Evolutionary conservation across 1,284 basidiomycete species (phyloP), one percentile per base, ranked within the genome.

Genomic region (Bondarzewia mesenterica): DNA sequence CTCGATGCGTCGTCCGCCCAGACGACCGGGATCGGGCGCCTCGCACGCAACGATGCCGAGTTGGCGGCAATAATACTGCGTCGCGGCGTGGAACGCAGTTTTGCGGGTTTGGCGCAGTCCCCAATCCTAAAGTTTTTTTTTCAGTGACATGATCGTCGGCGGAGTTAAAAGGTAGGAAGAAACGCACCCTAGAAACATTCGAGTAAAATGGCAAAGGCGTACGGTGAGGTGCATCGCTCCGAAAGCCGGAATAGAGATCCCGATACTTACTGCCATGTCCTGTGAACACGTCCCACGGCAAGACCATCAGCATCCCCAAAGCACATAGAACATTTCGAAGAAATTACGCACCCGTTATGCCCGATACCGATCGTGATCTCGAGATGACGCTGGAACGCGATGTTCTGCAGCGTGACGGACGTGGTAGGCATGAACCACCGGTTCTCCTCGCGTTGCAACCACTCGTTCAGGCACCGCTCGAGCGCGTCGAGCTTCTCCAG

Each of bases 21-120:
- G 23, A 72, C 67, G 54, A 88, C 58, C 5, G 83, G 79, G 42
- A 81, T 60, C 7, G 81, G 71, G 2, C n/a, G 85, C 72, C 58
- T 77, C 73, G 60, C 69, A 71, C 54, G 74, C 77, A 22, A 66
- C 66, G 57, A 89, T 86, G 32, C 76, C 81, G 7, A 88, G 74
- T 58, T 85, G 76, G 46, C 69, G 72, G 57, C 75, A 81, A 61
- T 82, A 87, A 58, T 82, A 74, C 54, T 85, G 78, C 21, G 80
- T 79, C 2, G 85, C 86, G 5, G 82, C 82, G 58, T 85, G 78
- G 69, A 89, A 89, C 3, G 85, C 82, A 2, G 85, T 87, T 57
- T 74, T 78, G 42, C 84, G 77, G 16, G 72, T 63, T 49, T 69
- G 68, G 20, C 73, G 75, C 22, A 82, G 63, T 27, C 77, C 75